Percentiles rank a stretch among this genome's conserved stretches.
These are phyloP conservation scores for Ophiostoma sp. DNA, from an alignment of 2,329 filamentous ascomycete species.

Conservation along the genomic window DNA sequence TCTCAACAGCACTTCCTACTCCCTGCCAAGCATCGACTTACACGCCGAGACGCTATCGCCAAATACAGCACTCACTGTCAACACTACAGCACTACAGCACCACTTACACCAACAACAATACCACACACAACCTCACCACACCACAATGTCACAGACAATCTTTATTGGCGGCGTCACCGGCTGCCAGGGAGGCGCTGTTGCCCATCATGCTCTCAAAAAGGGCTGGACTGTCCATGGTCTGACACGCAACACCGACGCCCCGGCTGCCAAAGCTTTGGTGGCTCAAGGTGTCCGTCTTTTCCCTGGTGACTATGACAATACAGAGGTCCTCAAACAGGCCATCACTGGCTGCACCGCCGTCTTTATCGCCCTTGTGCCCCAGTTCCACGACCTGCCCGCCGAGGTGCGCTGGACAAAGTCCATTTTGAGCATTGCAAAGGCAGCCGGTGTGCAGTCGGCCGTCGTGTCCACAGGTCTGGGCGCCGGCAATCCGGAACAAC, in stretches of 20 bases:
- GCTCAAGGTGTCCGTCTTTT: slow-evolving; percentile 33
- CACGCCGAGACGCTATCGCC: not conserved
- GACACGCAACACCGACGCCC: slow-evolving; percentile 37
- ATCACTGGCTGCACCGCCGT: slow-evolving; percentile 11
- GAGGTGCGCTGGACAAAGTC: slow-evolving; percentile 37
- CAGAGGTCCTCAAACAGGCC: not conserved
- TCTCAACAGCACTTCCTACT: not conserved
- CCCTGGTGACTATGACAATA: slow-evolving; percentile 11
- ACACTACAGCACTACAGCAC: not conserved
- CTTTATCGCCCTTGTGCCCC: not conserved
- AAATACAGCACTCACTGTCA: not conserved
- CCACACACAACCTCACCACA: not conserved
- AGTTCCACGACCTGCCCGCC: slow-evolving; percentile 31
- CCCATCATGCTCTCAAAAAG: slow-evolving; percentile 37
- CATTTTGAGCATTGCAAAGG: slow-evolving; percentile 42
- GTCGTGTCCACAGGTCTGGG: slow-evolving; percentile 41
- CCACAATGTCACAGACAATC: slow-evolving; percentile 1
- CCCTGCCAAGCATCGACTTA: not conserved
- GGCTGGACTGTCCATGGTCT: slow-evolving; percentile 37
- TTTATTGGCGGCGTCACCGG: slow-evolving; percentile 21
- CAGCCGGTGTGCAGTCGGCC: slow-evolving; percentile 41
- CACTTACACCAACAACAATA: not conserved
- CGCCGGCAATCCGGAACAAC: slow-evolving; percentile 23
- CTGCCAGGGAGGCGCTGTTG: slow-evolving; percentile 39
- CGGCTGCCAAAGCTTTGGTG: slow-evolving; percentile 39